Percentiles rank a stretch among this genome's conserved stretches.
phyloP scores from a whole-genome alignment of 129 eudicot species.

The Saposhnikovia divaricata region DNA sequence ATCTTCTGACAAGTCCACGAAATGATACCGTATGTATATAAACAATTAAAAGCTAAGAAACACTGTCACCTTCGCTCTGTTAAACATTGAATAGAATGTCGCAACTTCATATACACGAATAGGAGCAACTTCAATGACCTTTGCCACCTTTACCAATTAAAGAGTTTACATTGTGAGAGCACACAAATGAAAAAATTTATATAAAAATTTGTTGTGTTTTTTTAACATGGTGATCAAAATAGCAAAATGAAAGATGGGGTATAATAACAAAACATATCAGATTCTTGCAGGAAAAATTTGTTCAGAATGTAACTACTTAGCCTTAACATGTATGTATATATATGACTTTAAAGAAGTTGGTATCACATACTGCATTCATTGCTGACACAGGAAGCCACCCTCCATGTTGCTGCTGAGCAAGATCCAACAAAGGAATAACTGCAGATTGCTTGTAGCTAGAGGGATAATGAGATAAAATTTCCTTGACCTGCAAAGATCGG shows the following conservation, averaged over 20 bases:
- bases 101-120: conserved; percentile 99
- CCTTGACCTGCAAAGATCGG: conserved; percentile 52
- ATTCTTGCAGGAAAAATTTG: not conserved
- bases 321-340: not conserved
- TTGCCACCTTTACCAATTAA: conserved; percentile 61
- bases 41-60: too few relatives aligned
- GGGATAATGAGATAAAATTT: conserved; percentile 84
- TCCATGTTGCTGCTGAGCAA: conserved; percentile 97
- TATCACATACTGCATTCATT: conserved; percentile 77
- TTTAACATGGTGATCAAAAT: not conserved
- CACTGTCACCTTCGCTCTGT: conserved; percentile 91
- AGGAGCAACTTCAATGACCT: conserved; percentile 92
- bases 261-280: not conserved
- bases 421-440: conserved; percentile 91
- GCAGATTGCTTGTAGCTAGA: conserved; percentile 99
- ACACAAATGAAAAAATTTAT: not conserved
- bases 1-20: too few relatives aligned
- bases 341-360: not conserved
- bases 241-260: not conserved
- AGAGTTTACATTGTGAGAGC: not conserved
- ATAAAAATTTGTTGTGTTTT: not conserved
- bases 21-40: too few relatives aligned
- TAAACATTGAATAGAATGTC: conserved; percentile 96
- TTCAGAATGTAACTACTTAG: not conserved
- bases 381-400: conserved; percentile 99